Evolutionary conservation across 306 rosid genomes (phyloP).

Genomic region (Cucurbita moschata): DNA sequence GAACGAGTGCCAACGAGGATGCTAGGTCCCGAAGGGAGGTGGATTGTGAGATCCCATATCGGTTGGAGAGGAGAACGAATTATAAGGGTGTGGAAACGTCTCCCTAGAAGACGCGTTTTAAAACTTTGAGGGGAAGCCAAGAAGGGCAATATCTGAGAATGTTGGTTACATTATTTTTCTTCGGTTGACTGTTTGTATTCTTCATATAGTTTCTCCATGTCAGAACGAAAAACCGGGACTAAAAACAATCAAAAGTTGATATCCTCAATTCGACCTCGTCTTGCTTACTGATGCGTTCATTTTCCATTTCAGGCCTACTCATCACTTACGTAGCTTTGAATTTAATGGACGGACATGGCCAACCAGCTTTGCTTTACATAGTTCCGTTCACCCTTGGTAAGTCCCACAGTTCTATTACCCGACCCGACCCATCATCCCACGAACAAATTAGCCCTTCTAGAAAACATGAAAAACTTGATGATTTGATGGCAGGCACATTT

Average conservation of each 20-base stretch:
- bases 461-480: not conserved
- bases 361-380: slow-evolving; percentile 90
- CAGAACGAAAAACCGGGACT: not conserved
- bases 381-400: slow-evolving; percentile 94
- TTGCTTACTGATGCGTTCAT: not conserved
- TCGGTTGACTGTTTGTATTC: not conserved
- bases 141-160: too few species aligned
- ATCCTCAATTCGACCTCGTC: not conserved
- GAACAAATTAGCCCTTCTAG: not conserved
- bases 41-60: too few species aligned
- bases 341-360: slow-evolving; percentile 99
- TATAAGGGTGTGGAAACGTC: too few species aligned
- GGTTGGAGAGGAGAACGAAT: too few species aligned
- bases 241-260: not conserved
- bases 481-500: slow-evolving; percentile 45
- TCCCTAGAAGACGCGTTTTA: too few species aligned
- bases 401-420: slow-evolving; percentile 1
- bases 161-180: not conserved
- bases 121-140: too few species aligned
- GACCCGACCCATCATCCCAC: not conserved
- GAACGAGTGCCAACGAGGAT: too few species aligned
- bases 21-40: too few species aligned
- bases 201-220: not conserved
- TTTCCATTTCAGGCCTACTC: slow-evolving; percentile 53
- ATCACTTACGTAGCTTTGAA: slow-evolving; percentile 89